These are phyloP conservation scores for Aureobasidium sp. DNA, from an alignment of 2,329 filamentous ascomycete genomes.

Conservation along the genomic window DNA sequence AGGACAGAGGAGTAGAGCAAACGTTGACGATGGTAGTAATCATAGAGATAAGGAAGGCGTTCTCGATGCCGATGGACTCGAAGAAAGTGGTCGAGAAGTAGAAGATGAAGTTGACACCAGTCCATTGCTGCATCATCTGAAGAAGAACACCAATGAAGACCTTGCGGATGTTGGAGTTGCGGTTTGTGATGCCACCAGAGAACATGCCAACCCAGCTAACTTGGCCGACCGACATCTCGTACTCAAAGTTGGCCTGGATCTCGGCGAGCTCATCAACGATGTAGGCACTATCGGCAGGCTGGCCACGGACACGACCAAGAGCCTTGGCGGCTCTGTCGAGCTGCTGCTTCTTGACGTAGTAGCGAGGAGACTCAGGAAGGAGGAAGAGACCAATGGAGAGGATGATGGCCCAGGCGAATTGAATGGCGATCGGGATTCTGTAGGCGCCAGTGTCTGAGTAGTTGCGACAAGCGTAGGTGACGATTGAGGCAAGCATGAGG, in stretches of 20 bases:
- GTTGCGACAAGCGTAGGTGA: slow-evolving; percentile 65
- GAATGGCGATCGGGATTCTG: slow-evolving; percentile 72
- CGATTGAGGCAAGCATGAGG: slow-evolving; percentile 64
- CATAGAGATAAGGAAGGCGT: slow-evolving; percentile 77
- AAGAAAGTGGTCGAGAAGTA: slow-evolving; percentile 72
- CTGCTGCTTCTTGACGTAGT: slow-evolving; percentile 71
- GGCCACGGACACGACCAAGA: slow-evolving; percentile 65
- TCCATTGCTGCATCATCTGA: slow-evolving; percentile 52
- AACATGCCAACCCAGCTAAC: slow-evolving; percentile 61
- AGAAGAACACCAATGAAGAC: slow-evolving; percentile 39
- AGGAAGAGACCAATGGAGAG: slow-evolving; percentile 63
- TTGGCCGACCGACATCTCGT: slow-evolving; percentile 63
- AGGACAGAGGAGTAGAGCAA: slow-evolving; percentile 75
- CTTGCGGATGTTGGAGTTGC: slow-evolving; percentile 46
- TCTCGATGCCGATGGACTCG: slow-evolving; percentile 63
- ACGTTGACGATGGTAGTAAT: slow-evolving; percentile 89
- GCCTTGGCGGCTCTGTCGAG: slow-evolving; percentile 58
- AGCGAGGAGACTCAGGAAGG: slow-evolving; percentile 79
- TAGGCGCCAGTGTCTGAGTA: slow-evolving; percentile 59
- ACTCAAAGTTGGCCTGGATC: slow-evolving; percentile 83
- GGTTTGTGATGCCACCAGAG: slow-evolving; percentile 44
- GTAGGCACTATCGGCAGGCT: slow-evolving; percentile 63
- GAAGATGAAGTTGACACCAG: slow-evolving; percentile 89
- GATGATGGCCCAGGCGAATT: slow-evolving; percentile 75
- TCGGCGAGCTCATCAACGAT: slow-evolving; percentile 75